Evolutionary conservation across 768 basidiomycete genomes (phyloP), one percentile per base, ranked within the genome.

Genomic region (Mycena amicta): DNA sequence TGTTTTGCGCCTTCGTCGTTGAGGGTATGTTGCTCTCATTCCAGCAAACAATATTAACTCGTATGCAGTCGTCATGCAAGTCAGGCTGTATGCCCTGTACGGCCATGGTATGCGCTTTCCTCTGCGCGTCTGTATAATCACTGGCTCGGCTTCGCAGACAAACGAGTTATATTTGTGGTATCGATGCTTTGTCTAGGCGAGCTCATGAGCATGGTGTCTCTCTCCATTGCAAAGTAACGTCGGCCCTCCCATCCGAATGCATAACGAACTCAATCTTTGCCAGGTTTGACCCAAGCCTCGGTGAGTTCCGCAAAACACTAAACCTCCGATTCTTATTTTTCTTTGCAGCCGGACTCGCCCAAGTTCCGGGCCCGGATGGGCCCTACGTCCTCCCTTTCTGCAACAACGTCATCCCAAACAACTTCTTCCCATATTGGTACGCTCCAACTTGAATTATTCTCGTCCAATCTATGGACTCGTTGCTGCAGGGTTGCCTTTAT

Each of bases 41-140:
- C 15, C 18, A 20, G n/a, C n/a, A n/a, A n/a, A n/a, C n/a, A n/a
- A n/a, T n/a, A n/a, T n/a, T n/a, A n/a, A n/a, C n/a, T n/a, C n/a
- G n/a, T n/a, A n/a, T n/a, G n/a, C 41, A 63, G 62, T 63, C 20
- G 59, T 63, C 18, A 63, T 63, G 62, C 62, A 63, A 63, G 54
- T 63, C 25, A 54, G 62, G 20, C 29, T 63, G 49, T 58, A 59
- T 47, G 58, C 62, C 4, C 8, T 63, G 52, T 63, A 63, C 27
- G 62, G 55, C 1, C 57, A 59, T 8, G 29, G 62, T 63, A 26
- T 52, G 61, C 4, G 1, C 25, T 4, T 20, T 27, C 37, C 43
- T 18, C 15, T 4, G 16, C 2, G 20, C 11, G 26, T 22, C 29
- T 41, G 3, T 20, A 5, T n/a, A 3, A 18, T n/a, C 8, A n/a